phyloP scores from a whole-genome alignment of 306 rosid species.

The Potentilla sterilis region DNA sequence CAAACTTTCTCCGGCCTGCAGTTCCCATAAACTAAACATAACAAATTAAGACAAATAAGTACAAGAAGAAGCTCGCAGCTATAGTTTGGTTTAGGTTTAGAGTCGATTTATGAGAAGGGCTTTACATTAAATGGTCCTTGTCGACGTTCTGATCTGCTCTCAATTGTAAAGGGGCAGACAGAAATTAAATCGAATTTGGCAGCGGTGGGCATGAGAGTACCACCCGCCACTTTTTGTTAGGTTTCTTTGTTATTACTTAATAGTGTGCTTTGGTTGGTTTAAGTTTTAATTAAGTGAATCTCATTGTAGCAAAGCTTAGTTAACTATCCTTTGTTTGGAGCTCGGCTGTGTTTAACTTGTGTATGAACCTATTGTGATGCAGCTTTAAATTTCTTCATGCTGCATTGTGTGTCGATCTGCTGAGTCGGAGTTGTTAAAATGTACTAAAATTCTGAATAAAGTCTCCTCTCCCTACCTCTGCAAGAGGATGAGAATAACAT shows the following conservation, averaged over 20 bases:
- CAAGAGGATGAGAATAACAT: background rate
- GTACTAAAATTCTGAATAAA: background rate
- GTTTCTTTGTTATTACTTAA: background rate
- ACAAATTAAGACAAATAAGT: background rate
- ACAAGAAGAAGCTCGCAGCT: background rate
- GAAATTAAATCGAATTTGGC: constrained; percentile 24
- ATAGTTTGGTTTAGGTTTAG: background rate
- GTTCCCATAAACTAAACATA: constrained; percentile 22
- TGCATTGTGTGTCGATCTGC: background rate
- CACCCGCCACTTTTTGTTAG: constrained; percentile 42
- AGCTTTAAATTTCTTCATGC: background rate
- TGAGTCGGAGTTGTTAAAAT: background rate
- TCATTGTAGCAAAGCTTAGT: background rate
- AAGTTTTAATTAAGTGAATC: background rate
- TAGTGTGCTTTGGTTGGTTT: background rate
- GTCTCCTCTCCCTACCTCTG: background rate
- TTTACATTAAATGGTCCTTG: constrained; percentile 37
- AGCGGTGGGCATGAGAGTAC: constrained; percentile 44
- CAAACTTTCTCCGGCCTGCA: constrained; percentile 64
- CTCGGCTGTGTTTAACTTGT: background rate
- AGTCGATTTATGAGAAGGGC: constrained; percentile 30
- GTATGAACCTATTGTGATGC: background rate
- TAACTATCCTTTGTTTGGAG: background rate
- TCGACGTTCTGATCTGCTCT: constrained; percentile 24
- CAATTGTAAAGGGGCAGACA: constrained; percentile 30